phyloP scores from a whole-genome alignment of 1,139 yeast genomes.

The Diutina sp. region DNA sequence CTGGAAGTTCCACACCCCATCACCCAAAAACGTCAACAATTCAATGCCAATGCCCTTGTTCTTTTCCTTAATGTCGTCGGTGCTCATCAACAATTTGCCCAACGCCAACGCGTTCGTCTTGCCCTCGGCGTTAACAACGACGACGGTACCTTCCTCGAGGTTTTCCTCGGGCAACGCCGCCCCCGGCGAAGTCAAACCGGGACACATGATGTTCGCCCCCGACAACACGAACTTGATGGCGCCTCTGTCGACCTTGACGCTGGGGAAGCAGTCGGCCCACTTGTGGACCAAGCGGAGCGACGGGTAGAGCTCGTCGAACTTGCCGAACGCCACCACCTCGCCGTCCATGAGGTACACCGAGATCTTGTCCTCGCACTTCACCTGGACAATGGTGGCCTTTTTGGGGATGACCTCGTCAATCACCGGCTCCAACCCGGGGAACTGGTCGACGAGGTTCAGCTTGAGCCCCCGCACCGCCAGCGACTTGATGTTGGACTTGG shows the following conservation, averaged over 20 bases:
- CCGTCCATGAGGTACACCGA: slow-evolving; percentile 65
- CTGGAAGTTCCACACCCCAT: slow-evolving; percentile 65
- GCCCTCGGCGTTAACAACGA: slow-evolving; percentile 83
- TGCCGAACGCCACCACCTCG: slow-evolving; percentile 70
- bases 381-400: slow-evolving; percentile 70
- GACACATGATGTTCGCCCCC: slow-evolving; percentile 96
- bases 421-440: slow-evolving; percentile 56
- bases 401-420: slow-evolving; percentile 83
- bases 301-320: slow-evolving; percentile 77
- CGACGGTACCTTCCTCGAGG: slow-evolving; percentile 53
- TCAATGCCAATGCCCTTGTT: slow-evolving; percentile 92
- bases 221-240: slow-evolving; percentile 90
- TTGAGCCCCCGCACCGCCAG: slow-evolving; percentile 83
- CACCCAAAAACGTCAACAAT: slow-evolving; percentile 75
- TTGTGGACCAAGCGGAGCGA: slow-evolving; percentile 67
- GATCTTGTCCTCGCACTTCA: slow-evolving; percentile 84
- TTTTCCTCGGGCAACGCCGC: slow-evolving; percentile 70
- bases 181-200: slow-evolving; percentile 88
- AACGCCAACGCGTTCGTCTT: slow-evolving; percentile 85
- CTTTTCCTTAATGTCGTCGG: slow-evolving; percentile 71
- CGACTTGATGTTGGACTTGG: slow-evolving; percentile 84
- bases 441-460: slow-evolving; percentile 57
- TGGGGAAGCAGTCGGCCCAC: slow-evolving; percentile 72
- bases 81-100: slow-evolving; percentile 78
- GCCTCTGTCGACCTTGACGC: slow-evolving; percentile 88